A percentile compares a stretch with the other conserved stretches of the same genome.
These are phyloP conservation scores for Nitzschia sp. DNA, from an alignment of 108 stramenopile genomes.

Conservation along the genomic window DNA sequence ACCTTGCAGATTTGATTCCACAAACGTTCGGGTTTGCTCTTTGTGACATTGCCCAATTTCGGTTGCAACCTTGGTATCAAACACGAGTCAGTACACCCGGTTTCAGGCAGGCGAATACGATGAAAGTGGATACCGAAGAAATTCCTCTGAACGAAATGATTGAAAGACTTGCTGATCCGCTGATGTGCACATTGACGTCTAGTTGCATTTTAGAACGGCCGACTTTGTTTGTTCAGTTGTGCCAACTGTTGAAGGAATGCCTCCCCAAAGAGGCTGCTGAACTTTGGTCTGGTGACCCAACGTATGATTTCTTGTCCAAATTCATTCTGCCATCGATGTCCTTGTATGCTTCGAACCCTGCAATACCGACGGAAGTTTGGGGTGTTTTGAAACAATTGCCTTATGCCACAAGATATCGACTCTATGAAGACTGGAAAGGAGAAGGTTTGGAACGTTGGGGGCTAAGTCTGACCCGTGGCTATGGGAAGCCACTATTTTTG, in stretches of 20 bases:
- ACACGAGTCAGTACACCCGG: conserved; percentile 5
- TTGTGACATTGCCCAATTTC: conserved; percentile 20
- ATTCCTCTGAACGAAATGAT: conserved; percentile 31
- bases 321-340: conserved; percentile 71
- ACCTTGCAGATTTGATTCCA: conserved; percentile 27
- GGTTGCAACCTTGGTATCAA: conserved; percentile 2
- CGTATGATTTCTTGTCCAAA: conserved; percentile 38
- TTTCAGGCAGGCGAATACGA: background rate
- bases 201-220: conserved; percentile 56
- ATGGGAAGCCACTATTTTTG: conserved; percentile 55
- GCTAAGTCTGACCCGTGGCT: conserved; percentile 25
- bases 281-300: background rate
- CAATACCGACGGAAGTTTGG: conserved; percentile 72
- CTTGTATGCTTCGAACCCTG: conserved; percentile 66
- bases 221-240: conserved; percentile 60
- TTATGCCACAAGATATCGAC: conserved; percentile 60
- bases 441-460: conserved; percentile 62
- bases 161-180: conserved; percentile 23
- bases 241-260: conserved; percentile 32
- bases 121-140: conserved; percentile 8
- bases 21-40: conserved; percentile 35
- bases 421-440: conserved; percentile 79
- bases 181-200: conserved; percentile 31
- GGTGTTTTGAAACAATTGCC: conserved; percentile 55
- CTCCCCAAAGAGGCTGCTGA: background rate